Base-by-base conservation (phyloP, 2,329 filamentous ascomycete species). In the Calonectria montana region DNA sequence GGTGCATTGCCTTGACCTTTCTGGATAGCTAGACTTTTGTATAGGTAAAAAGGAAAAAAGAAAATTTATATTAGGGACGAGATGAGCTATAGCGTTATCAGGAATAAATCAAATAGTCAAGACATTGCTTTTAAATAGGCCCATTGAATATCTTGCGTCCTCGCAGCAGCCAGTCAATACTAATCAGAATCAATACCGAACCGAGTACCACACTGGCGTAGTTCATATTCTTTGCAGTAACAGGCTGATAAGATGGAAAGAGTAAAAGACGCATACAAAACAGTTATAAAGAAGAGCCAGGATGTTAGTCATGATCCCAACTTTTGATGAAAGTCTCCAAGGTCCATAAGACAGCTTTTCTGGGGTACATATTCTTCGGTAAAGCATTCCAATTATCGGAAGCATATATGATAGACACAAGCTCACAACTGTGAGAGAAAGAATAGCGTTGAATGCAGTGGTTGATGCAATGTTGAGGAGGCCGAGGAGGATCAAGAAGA, bases 381-480 rank as follows among this genome's bases (percentile, higher is more conserved):
- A 70, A 2, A 70, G 31, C 43, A 70, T 31, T 7, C 45, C 27
- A 10, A 62, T 8, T 18, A 53, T 59, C 1, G 68, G 68, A 4
- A 70, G 25, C 2, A 70, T 13, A 21, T 70, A 70, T 21, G 68
- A 67, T 7, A 67, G n/a, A 10, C 55, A 55, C 21, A 70, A 35
- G 5, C 37, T 61, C 18, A 70, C 68, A 1, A 70, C 68, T 2
- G 68, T 55, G 27, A 70, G 45, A 2, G 68, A 70, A 15, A 70
- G 29, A 12, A 70, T 67, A 2, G 68, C 68, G 13, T 61, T 70
- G n/a, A 70, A 70, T 2, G 68, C 68, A 13, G 68, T 70, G 3
- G 68, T 67, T 12, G 68, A 70, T 21, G 48, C 68, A n/a, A 70
- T 67, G 13, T 70, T 70, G 4, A 70, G 45, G 7, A 67, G 68